These are phyloP conservation scores for Trichoderma koningiopsis DNA, from an alignment of 2,329 filamentous ascomycete genomes.

Conservation along the genomic window DNA sequence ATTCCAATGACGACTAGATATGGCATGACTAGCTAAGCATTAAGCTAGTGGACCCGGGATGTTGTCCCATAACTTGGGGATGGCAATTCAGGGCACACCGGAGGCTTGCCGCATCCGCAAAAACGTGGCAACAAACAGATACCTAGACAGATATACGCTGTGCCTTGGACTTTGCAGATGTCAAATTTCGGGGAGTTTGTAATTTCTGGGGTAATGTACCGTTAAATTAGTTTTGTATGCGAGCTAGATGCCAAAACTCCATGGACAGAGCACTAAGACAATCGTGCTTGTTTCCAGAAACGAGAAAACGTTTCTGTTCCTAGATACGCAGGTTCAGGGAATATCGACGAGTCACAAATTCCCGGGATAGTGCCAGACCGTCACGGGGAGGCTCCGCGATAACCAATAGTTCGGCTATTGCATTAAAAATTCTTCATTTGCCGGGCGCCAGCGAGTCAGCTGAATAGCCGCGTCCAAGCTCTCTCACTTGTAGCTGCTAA, in stretches of 20 bases:
- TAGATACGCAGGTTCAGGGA: not conserved
- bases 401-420: not conserved
- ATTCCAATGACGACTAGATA: not conserved
- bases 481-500: not conserved
- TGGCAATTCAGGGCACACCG: not conserved
- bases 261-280: not conserved
- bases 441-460: constrained; percentile 7
- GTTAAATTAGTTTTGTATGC: not conserved
- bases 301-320: not conserved
- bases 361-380: not conserved
- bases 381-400: not conserved
- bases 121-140: not conserved
- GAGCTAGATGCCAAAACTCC: not conserved
- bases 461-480: not conserved
- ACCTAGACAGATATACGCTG: not conserved
- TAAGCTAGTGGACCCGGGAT: not conserved
- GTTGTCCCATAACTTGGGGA: not conserved
- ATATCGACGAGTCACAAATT: not conserved
- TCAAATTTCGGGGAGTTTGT: not conserved
- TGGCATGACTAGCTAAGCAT: not conserved
- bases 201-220: not conserved
- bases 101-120: not conserved
- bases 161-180: not conserved
- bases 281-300: not conserved
- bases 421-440: not conserved